Base-by-base conservation (phyloP, 352 stramenopile species). In the Saprolegnia diclina region DNA sequence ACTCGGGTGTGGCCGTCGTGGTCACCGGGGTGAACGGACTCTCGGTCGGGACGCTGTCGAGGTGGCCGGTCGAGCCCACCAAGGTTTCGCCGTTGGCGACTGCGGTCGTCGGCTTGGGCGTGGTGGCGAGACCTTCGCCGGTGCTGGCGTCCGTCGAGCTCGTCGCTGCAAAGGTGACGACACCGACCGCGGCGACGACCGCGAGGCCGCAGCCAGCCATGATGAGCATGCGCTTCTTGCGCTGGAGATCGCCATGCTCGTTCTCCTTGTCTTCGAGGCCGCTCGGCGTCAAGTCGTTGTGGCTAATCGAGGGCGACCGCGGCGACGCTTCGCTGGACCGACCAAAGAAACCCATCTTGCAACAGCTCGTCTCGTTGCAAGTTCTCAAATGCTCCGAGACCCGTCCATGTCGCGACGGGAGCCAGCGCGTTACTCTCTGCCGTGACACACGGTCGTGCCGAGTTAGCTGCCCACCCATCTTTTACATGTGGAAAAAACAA, bases 201-300 rank as follows among this genome's bases (percentile, higher is more conserved):
- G 35, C 24, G 13, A 59, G 52, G 24, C 52, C 52, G 35, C 24
- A 35, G 19, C 52, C 52, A 1, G 52, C 52, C 24, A 40, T 40
- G 35, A 59, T 59, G 24, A 59, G 13, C 52, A 59, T 40, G 24
- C 52, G 52, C 52, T 59, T 59, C 52, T 59, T 59, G 52, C 35
- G 24, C 35, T 59, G 52, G 13, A 59, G 13, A 22, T 59, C 13
- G 52, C 35, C 35, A 16, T 24, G 11, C 19, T 59, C 52, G 16
- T 59, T 22, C 35, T 59, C 52, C 24, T 59, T 48, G 42, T 48
- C 42, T n/a, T 48, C 42, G 18, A 48, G 42, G 11, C 42, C 42
- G 42, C 42, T 48, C 42, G 42, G 42, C 13, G 42, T 48, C 13
- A 48, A n/a, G 42, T n/a, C 42, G 42, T 48, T n/a, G 18, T 48